Base-by-base conservation (phyloP, 2,329 filamentous ascomycete genomes). In the Rosellinia necatrix region DNA sequence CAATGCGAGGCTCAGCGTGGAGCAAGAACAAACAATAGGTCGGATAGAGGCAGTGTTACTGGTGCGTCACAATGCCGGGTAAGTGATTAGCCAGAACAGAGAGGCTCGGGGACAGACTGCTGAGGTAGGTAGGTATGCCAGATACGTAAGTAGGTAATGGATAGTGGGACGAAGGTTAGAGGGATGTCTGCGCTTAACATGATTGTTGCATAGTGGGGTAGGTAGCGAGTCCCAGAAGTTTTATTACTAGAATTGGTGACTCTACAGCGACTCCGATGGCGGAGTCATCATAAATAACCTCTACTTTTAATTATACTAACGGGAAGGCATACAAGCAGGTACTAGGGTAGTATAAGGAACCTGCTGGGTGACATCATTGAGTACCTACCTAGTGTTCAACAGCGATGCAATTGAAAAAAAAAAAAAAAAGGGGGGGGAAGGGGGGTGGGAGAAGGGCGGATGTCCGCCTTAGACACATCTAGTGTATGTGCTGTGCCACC, bases 201-300 rank as follows among this genome's bases (percentile, higher is more conserved):
- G 32, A 27, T 35, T 50, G 41, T 15, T 21, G 21, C 15, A 56
- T 61, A 48, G 61, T 63, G 61, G 63, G 61, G 63, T 56, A 27
- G n/a, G 49, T 40, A 12, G 13, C 22, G 37, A 47, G 34, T 46
- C 32, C 30, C 19, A 15, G 19, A 49, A 60, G 55, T 40, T 56
- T 56, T 51, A 35, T 8, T 35, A 41, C 29, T 38, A n/a, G n/a
- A n/a, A n/a, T n/a, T 42, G 44, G 44, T 56, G 48, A 53, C 49
- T 48, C 50, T 32, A 34, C 13, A 22, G 32, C 29, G 37, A 47
- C 54, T 64, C 64, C 63, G 63, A 64, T 63, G 64, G 64, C 63
- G 64, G 63, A 62, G 63, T 62, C 8, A 12, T 22, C n/a, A n/a
- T n/a, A n/a, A n/a, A n/a, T n/a, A n/a, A n/a, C n/a, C n/a, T n/a